Conservation (phyloP, 495 filamentous ascomycete species). For the Tuber calosporum region DNA sequence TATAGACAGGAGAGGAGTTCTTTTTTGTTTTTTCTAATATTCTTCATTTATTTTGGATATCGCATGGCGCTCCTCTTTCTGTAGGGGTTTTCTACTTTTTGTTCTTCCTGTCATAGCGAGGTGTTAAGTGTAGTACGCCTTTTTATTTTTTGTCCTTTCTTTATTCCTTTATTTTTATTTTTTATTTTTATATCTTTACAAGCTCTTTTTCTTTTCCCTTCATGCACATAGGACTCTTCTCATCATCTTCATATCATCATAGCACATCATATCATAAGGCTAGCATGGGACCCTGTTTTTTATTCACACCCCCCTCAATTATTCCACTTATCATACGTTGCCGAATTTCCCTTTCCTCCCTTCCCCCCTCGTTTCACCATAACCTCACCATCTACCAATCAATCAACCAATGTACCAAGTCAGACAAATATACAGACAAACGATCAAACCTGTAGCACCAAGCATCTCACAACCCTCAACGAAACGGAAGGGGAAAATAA, state of each 20-base stretch:
- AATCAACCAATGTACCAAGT: neutral
- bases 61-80: conserved; percentile 5
- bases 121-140: neutral
- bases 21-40: neutral
- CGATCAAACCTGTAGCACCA: neutral
- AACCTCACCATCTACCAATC: neutral
- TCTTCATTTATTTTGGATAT: neutral
- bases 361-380: neutral
- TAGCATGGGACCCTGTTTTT: neutral
- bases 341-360: neutral
- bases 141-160: too few relatives aligned
- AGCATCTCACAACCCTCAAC: neutral
- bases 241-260: neutral
- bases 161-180: neutral
- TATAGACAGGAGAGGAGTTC: conserved; percentile 1
- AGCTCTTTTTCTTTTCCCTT: neutral
- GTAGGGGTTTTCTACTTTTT: neutral
- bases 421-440: neutral
- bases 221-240: neutral
- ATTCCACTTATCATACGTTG: neutral
- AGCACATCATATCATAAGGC: neutral
- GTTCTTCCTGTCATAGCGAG: neutral
- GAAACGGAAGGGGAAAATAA: neutral
- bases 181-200: neutral
- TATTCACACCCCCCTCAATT: neutral